Conservation (phyloP, 371 early-diverging fungal species). For the Haplosporangium sp. region DNA sequence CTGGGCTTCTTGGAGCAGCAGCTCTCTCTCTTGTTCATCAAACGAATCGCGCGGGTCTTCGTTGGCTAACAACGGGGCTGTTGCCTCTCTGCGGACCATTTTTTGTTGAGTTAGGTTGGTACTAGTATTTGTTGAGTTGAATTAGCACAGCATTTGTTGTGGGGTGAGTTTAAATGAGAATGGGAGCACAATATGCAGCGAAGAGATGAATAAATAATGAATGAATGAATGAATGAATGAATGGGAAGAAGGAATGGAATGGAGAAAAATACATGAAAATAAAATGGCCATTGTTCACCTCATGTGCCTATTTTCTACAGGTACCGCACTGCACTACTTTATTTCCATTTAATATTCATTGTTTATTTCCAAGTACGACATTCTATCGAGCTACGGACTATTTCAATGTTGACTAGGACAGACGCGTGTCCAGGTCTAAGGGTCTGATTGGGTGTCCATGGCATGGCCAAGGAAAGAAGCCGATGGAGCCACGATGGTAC, state of each 20-base stretch:
- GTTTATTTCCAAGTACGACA: too few species aligned
- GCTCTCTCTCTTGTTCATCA: conserved; percentile 42
- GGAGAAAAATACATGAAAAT: neutral
- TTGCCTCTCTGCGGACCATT: conserved; percentile 28
- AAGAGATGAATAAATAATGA: neutral
- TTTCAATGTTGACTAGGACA: too few species aligned
- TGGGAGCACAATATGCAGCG: neutral
- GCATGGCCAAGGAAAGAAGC: too few species aligned
- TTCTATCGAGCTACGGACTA: too few species aligned
- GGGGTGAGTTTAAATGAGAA: neutral
- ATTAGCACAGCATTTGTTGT: neutral
- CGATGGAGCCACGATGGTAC: too few species aligned
- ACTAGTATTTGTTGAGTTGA: too few species aligned
- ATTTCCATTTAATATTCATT: too few species aligned
- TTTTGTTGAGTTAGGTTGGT: neutral
- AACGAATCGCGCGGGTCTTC: conserved; percentile 45
- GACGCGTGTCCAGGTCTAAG: too few species aligned
- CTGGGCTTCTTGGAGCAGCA: conserved; percentile 27
- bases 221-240: neutral
- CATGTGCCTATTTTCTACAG: too few species aligned
- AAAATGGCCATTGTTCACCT: too few species aligned
- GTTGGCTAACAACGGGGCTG: conserved; percentile 49
- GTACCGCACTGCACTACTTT: too few species aligned
- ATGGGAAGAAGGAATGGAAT: neutral
- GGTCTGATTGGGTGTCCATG: too few species aligned